A percentile compares a stretch with the other conserved stretches of the same genome.
Conservation (phyloP, 179 eudicot genomes). For the Sideroxylon spinosum region DNA sequence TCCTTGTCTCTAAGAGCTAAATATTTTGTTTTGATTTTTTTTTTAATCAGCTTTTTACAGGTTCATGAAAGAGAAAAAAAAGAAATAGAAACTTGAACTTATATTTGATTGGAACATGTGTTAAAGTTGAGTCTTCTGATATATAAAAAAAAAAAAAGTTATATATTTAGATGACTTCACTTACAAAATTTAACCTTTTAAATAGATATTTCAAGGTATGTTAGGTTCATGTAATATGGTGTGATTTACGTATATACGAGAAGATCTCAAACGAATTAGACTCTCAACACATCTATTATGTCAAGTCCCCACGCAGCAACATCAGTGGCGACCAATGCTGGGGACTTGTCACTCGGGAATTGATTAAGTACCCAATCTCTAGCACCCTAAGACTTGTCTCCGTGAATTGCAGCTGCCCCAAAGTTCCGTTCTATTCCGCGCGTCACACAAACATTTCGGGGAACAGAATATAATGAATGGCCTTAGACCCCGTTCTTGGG, state of each 20-base stretch:
- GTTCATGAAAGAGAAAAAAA: slow-evolving; percentile 71
- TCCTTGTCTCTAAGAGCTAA: neutral
- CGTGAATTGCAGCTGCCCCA: slow-evolving; percentile 94
- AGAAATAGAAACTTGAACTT: slow-evolving; percentile 36
- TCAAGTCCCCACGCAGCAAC: slow-evolving; percentile 99
- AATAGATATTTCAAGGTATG: no score
- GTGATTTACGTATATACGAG: no score
- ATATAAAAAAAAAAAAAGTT: no score
- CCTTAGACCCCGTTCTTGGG: slow-evolving; percentile 85
- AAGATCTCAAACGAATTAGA: no score
- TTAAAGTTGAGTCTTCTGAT: no score
- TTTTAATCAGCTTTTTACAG: slow-evolving; percentile 15
- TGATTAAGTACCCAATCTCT: slow-evolving; percentile 86
- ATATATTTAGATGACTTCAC: no score
- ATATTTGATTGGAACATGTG: no score
- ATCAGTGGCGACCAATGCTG: slow-evolving; percentile 89
- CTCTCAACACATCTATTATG: no score
- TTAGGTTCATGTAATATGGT: no score
- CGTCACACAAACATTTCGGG: slow-evolving; percentile 82
- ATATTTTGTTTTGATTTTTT: neutral
- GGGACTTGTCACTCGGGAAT: slow-evolving; percentile 71
- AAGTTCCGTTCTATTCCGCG: slow-evolving; percentile 73
- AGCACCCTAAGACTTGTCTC: slow-evolving; percentile 89
- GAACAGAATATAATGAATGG: slow-evolving; percentile 82
- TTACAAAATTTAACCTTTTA: no score